Evolutionary conservation across 2,329 filamentous ascomycete species (phyloP), one percentile per base, ranked within the genome.

Genomic region (Metarhizium robertsii): DNA sequence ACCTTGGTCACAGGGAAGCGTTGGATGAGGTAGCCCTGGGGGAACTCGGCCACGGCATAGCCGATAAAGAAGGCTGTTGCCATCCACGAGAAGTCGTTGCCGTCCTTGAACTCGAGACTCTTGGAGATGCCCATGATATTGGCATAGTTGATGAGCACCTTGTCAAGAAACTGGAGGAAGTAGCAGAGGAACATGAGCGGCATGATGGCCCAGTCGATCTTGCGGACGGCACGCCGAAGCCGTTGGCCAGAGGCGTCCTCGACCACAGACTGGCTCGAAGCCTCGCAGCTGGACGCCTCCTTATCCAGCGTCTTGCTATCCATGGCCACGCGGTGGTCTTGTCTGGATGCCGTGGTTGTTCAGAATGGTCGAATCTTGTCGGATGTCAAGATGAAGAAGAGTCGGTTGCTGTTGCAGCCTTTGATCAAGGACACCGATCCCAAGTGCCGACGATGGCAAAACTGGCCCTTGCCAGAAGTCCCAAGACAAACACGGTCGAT

Each of bases 1-100:
- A 72, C 66, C 58, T 65, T 69, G 42, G 61, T 65, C 59, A 71
- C 64, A 29, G 61, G 64, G 43, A 67, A 68, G 47, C 64, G 64
- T 57, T 73, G 70, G 18, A 69, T 67, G 0, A 71, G 59, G 53
- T 61, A 67, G 52, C 58, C 62, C 52, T 61, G 62, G 57, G 58
- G 66, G 32, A 67, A 65, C 59, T 68, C 65, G 8, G 61, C 63
- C 6, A 63, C 58, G 8, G 63, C 60, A 53, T 66, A 66, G 18
- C 64, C 65, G 34, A 68, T 60, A 58, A 67, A 67, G 54, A 69
- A 66, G 48, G 63, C 62, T 10, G 64, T 65, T 10, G 66, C 66
- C 56, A 67, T 63, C 65, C 64, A 67, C 5, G 62, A 62, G 54
- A 66, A 69, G 25, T 25, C 25, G 25, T 25, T 25, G 25, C 25